These are phyloP conservation scores for Trypanosomatidae sp. DNA, from an alignment of 208 protist species.

Conservation along the genomic window DNA sequence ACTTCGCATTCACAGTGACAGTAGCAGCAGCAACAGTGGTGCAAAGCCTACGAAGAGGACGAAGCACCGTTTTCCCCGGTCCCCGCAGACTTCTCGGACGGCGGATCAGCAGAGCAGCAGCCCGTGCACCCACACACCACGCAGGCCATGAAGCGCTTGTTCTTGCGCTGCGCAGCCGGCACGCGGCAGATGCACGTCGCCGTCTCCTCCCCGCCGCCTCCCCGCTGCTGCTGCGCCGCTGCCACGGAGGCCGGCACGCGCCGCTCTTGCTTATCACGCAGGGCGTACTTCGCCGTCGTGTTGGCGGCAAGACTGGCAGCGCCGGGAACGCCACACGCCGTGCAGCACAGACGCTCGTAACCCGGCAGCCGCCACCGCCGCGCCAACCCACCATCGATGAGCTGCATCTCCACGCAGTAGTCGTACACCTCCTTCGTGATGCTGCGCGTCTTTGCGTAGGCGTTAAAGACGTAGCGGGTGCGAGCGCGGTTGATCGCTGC, in stretches of 20 bases:
- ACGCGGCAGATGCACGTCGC: constrained; percentile 82
- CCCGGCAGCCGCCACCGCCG: constrained; percentile 79
- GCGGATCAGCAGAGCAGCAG: constrained; percentile 71
- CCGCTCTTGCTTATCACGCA: constrained; percentile 43
- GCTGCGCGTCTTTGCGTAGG: constrained; percentile 41
- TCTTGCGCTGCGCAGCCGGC: constrained; percentile 54
- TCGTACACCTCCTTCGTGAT: constrained; percentile 74
- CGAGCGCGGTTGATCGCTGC: constrained; percentile 79
- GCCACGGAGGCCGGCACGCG: constrained; percentile 24
- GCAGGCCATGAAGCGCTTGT: constrained; percentile 61
- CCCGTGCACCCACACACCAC: constrained; percentile 78
- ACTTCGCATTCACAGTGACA: no score
- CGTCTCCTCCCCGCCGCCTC: constrained; percentile 8
- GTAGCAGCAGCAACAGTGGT: no score
- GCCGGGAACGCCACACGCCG: constrained; percentile 72
- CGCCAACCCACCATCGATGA: constrained; percentile 77
- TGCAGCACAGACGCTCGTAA: constrained; percentile 87
- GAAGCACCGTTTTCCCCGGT: no score
- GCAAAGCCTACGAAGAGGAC: no score
- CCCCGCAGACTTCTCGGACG: no score
- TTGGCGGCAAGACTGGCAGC: constrained; percentile 55
- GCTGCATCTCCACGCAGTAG: constrained; percentile 87
- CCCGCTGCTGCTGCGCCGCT: not conserved
- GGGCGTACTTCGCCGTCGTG: constrained; percentile 51
- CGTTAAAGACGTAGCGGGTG: constrained; percentile 84